Conservation (phyloP, 306 rosid genomes). For the Pterocarpus macrocarpus region DNA sequence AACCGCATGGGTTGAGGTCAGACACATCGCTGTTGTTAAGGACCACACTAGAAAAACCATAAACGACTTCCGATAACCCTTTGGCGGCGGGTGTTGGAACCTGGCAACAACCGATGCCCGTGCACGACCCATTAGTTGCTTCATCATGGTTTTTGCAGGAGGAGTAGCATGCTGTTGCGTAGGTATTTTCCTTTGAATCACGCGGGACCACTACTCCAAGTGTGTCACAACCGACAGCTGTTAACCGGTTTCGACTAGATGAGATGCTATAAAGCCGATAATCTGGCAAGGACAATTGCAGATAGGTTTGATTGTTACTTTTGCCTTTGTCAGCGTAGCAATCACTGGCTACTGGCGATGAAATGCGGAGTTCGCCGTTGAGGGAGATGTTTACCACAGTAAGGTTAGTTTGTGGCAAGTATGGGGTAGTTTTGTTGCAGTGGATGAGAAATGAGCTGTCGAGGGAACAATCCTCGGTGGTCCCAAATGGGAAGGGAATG, state of each 20-base stretch:
- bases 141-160: neutral
- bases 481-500: slow-evolving; percentile 54
- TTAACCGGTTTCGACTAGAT: slow-evolving; percentile 40
- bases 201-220: neutral
- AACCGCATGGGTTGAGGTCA: slow-evolving; percentile 44
- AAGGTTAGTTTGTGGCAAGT: neutral
- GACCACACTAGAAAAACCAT: accelerated
- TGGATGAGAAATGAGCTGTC: slow-evolving; percentile 38
- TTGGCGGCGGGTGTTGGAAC: slow-evolving; percentile 6
- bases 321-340: slow-evolving; percentile 1
- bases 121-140: slow-evolving; percentile 31
- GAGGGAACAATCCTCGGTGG: slow-evolving; percentile 16
- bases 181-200: neutral
- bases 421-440: slow-evolving; percentile 23
- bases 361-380: slow-evolving; percentile 42
- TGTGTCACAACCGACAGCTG: slow-evolving; percentile 52
- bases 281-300: neutral
- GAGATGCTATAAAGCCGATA: slow-evolving; percentile 29
- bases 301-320: accelerated
- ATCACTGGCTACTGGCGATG: slow-evolving; percentile 7
- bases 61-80: neutral
- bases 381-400: slow-evolving; percentile 33
- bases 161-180: slow-evolving; percentile 46
- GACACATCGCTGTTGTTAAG: accelerated
- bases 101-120: slow-evolving; percentile 58